Evolutionary conservation across 805 yeast species (phyloP).

Genomic region (Wickerhamiella australiensis): DNA sequence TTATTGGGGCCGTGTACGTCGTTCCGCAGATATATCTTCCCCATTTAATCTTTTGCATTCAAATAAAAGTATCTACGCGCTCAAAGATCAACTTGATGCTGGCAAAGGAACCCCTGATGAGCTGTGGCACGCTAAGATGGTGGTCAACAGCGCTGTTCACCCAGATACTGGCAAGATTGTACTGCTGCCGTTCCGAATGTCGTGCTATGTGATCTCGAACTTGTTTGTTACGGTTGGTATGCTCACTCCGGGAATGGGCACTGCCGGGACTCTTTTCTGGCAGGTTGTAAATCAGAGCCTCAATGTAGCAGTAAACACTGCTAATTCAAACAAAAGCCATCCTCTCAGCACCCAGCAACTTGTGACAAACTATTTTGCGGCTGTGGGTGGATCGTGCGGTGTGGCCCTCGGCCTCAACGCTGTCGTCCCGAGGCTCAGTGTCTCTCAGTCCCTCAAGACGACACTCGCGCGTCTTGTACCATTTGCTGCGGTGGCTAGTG

Average conservation of each 20-base stretch:
- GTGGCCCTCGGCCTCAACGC: constrained; percentile 91
- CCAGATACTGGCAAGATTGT: constrained; percentile 96
- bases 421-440: constrained; percentile 67
- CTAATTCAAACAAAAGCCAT: constrained; percentile 91
- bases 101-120: constrained; percentile 72
- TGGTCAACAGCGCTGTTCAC: constrained; percentile 84
- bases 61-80: constrained; percentile 44
- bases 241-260: constrained; percentile 89
- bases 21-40: constrained; percentile 85
- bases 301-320: constrained; percentile 92
- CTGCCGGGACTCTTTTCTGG: constrained; percentile 90
- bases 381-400: constrained; percentile 88
- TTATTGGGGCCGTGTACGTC: constrained; percentile 89
- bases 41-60: constrained; percentile 78
- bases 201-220: constrained; percentile 85
- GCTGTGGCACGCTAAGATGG: constrained; percentile 77
- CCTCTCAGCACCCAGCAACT: constrained; percentile 74
- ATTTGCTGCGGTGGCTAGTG: constrained; percentile 96
- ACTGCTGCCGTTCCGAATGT: constrained; percentile 89
- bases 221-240: constrained; percentile 93
- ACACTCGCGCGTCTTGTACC: constrained; percentile 83
- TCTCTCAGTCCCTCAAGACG: constrained; percentile 58
- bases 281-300: constrained; percentile 94
- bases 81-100: constrained; percentile 55
- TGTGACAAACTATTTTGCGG: constrained; percentile 65